A percentile compares a stretch with the other conserved stretches of the same genome.
These are phyloP conservation scores for Penicillium sclerotigenum DNA, from an alignment of 2,329 filamentous ascomycete genomes.

Conservation along the genomic window DNA sequence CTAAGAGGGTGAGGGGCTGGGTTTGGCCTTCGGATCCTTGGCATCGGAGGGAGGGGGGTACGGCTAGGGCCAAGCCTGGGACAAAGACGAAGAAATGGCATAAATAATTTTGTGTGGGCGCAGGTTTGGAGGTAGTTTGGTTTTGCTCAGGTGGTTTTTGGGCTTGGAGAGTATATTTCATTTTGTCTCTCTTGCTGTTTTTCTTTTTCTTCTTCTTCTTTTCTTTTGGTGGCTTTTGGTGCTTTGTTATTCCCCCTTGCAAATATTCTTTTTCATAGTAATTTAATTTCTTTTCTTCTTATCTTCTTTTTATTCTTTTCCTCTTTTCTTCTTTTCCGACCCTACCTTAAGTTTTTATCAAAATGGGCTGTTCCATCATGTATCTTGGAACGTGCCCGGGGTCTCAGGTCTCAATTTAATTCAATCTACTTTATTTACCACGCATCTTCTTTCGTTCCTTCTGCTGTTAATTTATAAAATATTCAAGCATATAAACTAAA, in stretches of 20 bases:
- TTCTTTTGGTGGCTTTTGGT: background rate
- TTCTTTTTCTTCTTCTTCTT: background rate
- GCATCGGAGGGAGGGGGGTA: constrained; percentile 54
- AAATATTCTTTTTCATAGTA: constrained; percentile 5
- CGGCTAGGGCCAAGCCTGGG: constrained; percentile 23
- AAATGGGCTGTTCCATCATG: background rate
- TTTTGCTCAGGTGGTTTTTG: background rate
- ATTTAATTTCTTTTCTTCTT: constrained; percentile 8
- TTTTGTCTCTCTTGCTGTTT: background rate
- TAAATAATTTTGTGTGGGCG: constrained; percentile 25
- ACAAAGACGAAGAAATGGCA: constrained; percentile 37
- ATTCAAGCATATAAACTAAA: background rate
- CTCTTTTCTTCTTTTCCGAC: too few species aligned
- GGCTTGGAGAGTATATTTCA: background rate
- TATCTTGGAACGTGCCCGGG: background rate
- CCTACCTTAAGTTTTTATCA: background rate
- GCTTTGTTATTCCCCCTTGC: constrained; percentile 1
- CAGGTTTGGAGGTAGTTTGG: background rate
- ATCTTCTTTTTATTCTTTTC: background rate
- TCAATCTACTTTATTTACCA: background rate
- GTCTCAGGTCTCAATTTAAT: background rate
- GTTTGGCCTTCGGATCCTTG: constrained; percentile 60
- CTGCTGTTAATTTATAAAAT: background rate
- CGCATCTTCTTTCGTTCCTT: background rate
- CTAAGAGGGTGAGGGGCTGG: constrained; percentile 60